These are phyloP conservation scores for Adansonia grandidieri DNA, from an alignment of 441 rosid genomes.

Conservation along the genomic window DNA sequence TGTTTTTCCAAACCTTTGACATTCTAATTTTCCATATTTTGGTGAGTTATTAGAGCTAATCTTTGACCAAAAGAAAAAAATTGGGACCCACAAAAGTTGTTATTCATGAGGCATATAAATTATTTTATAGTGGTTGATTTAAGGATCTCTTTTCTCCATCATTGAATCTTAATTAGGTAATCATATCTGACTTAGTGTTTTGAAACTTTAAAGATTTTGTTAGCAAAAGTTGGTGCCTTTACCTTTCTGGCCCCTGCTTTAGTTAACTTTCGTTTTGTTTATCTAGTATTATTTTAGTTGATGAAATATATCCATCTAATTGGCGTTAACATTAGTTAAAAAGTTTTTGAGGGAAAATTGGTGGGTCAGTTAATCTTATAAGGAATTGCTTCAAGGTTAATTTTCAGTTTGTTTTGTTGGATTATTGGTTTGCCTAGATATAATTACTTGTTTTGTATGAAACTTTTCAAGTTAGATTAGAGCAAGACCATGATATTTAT, in stretches of 20 bases:
- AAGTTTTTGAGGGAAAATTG: neutral
- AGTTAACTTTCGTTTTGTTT: neutral
- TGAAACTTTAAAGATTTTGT: neutral
- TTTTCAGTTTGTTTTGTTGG: neutral
- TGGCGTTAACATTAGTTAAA: neutral
- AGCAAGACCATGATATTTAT: too few relatives aligned
- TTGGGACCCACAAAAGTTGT: conserved; percentile 16
- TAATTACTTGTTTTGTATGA: neutral
- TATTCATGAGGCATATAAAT: conserved; percentile 9
- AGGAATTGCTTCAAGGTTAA: neutral
- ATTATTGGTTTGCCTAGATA: too few relatives aligned
- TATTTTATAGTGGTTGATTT: conserved; percentile 15
- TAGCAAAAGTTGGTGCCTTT: neutral
- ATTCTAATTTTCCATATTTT: neutral
- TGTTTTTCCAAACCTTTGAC: neutral
- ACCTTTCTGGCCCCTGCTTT: neutral
- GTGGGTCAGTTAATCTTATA: neutral
- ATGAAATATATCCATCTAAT: neutral
- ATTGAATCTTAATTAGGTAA: conserved; percentile 1
- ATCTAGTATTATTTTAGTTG: neutral
- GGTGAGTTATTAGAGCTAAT: conserved; percentile 14
- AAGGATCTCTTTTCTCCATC: neutral
- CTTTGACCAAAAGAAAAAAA: neutral
- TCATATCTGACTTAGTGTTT: neutral
- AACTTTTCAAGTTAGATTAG: neutral